Base-by-base conservation (phyloP, 495 filamentous ascomycete species). In the Penicillium longicatenatum region DNA sequence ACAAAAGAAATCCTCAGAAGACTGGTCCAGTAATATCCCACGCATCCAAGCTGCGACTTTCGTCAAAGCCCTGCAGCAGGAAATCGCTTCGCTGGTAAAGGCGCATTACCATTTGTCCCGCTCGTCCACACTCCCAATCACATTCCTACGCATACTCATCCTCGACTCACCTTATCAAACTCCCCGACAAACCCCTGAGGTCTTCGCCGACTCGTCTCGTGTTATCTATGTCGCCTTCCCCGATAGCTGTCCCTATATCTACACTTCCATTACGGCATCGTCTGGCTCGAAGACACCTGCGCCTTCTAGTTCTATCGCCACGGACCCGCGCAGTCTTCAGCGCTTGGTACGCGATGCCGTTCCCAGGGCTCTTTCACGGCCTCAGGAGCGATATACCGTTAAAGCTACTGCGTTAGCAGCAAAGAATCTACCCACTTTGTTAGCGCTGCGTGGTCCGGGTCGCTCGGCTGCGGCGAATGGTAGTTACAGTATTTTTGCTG, bases 181-280 rank as follows among this genome's bases (percentile, higher is more conserved):
- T 6, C 71, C 78, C n/a, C 71, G 65, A 10, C 69, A 77, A 51
- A 29, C 67, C 14, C 54, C 63, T 3, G 65, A 72, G 30, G 48
- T 69, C 51, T 86, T 70, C 75, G 85, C 67, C 9, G 75, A 79
- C 58, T 71, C 79, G 14, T 84, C 87, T 21, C 81, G 84, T 29
- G 84, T 87, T 4, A 77, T 96, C 43, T 93, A 88, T 63, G 73
- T 93, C 58, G 88, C 87, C 7, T 93, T 94, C 65, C 91, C 91
- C 0, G 85, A 92, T 61, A 85, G 83, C 46, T 86, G 87, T 26
- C 88, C 91, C 0, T 86, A 84, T 61, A 72, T 94, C 30, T 95
- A 88, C 63, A 83, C 90, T 22, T 90, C 89, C 26, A 82, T 87
- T 33, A 62, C 79, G 0, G 69, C 76, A 9, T 58, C 69, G 12